These are phyloP conservation scores for Candida methanosorbosa DNA, from an alignment of 805 yeast genomes.

Conservation along the genomic window DNA sequence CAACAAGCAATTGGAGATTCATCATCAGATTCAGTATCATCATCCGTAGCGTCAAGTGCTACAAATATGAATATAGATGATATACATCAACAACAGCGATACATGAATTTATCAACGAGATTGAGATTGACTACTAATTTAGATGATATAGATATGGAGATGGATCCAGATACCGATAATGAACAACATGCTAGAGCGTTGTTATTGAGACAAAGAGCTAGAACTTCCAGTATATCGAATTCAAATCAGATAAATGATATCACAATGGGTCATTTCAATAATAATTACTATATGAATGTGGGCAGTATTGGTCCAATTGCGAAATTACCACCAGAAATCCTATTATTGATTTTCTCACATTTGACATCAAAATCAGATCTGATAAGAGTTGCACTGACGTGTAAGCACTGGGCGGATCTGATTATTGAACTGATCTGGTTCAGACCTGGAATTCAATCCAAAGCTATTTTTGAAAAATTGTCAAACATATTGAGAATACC, in stretches of 20 bases:
- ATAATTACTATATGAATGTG: neutral
- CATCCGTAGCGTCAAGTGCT: neutral
- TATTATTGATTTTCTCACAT: constrained; percentile 58
- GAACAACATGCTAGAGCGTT: constrained; percentile 21
- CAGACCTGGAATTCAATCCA: constrained; percentile 63
- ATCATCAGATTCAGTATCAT: neutral
- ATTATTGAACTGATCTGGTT: constrained; percentile 81
- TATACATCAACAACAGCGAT: too few species aligned
- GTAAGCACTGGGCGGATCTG: constrained; percentile 71
- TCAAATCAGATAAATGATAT: constrained; percentile 1
- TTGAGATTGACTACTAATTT: too few species aligned
- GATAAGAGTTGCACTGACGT: constrained; percentile 58
- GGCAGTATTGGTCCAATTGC: constrained; percentile 25
- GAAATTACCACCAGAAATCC: constrained; percentile 49
- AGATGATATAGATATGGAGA: constrained; percentile 19
- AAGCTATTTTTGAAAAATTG: constrained; percentile 41
- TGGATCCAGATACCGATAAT: constrained; percentile 25
- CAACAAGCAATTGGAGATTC: too few species aligned
- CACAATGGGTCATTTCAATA: neutral
- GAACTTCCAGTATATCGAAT: constrained; percentile 12
- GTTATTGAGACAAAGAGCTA: constrained; percentile 18
- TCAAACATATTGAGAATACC: constrained; percentile 46
- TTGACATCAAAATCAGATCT: constrained; percentile 52
- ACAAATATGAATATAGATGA: neutral
- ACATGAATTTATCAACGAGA: too few species aligned